A percentile compares a stretch with the other conserved stretches of the same genome.
These are phyloP conservation scores for Phialocephala subalpina DNA, from an alignment of 2,329 filamentous ascomycete genomes.

Conservation along the genomic window DNA sequence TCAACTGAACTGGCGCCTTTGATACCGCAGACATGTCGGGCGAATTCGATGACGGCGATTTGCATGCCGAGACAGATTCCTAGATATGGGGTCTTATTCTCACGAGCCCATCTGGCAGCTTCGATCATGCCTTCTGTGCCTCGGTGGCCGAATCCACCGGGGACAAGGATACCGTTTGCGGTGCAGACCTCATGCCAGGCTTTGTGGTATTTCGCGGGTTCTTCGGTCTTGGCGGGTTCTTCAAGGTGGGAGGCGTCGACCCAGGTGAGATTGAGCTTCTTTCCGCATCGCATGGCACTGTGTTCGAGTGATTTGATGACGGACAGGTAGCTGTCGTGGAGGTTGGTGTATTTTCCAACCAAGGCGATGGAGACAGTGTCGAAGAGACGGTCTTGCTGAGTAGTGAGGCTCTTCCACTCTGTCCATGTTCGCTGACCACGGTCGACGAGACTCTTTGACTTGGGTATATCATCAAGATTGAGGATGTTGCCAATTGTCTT, in stretches of 20 bases:
- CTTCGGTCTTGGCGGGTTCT: slow-evolving; percentile 62
- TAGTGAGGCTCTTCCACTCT: slow-evolving; percentile 77
- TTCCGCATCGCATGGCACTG: slow-evolving; percentile 83
- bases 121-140: slow-evolving; percentile 92
- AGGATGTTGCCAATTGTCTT: slow-evolving; percentile 71
- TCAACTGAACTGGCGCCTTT: slow-evolving; percentile 47
- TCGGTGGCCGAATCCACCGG: slow-evolving; percentile 72
- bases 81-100: slow-evolving; percentile 81
- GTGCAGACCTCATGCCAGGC: slow-evolving; percentile 84
- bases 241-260: slow-evolving; percentile 90
- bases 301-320: slow-evolving; percentile 91
- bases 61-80: slow-evolving; percentile 83
- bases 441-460: slow-evolving; percentile 60
- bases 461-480: slow-evolving; percentile 64
- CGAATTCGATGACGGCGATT: slow-evolving; percentile 88
- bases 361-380: slow-evolving; percentile 82
- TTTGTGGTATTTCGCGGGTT: slow-evolving; percentile 80
- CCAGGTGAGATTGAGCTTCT: slow-evolving; percentile 82
- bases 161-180: slow-evolving; percentile 68
- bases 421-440: slow-evolving; percentile 78
- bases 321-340: slow-evolving; percentile 86
- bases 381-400: slow-evolving; percentile 69
- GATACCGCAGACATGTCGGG: slow-evolving; percentile 77
- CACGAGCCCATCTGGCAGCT: slow-evolving; percentile 86
- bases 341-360: slow-evolving; percentile 89